Evolutionary conservation across 2,329 filamentous ascomycete genomes (phyloP).

Genomic region (Xylariales sp.): DNA sequence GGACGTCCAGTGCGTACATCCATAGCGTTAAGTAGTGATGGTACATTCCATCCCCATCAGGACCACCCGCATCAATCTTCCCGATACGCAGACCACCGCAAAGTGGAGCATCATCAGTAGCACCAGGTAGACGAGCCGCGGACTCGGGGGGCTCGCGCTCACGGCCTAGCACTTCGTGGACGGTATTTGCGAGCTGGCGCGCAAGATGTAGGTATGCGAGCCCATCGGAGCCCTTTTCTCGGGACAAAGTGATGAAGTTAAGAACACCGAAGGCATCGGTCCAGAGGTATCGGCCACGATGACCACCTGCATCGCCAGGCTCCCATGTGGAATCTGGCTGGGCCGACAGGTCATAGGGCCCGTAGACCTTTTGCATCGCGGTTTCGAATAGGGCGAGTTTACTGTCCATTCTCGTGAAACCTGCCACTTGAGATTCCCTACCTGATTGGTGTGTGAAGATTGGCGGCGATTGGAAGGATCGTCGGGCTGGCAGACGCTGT

Average conservation of each 20-base stretch:
- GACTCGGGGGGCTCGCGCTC: conserved; percentile 5
- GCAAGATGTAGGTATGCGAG: conserved; percentile 22
- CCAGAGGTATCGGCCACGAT: conserved; percentile 24
- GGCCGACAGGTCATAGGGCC: conserved; percentile 17
- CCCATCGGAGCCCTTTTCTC: background rate
- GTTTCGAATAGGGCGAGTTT: conserved; percentile 14
- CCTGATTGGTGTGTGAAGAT: background rate
- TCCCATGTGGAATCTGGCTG: conserved; percentile 23
- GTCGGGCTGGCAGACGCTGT: background rate
- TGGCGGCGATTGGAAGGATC: conserved; percentile 4
- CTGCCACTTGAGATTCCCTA: background rate
- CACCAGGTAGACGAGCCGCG: conserved; percentile 4
- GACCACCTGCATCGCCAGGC: conserved; percentile 25
- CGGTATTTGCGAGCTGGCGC: conserved; percentile 24
- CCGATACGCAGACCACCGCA: conserved; percentile 27
- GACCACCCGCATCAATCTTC: conserved; percentile 11
- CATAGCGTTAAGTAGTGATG: conserved; percentile 29
- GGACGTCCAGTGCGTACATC: conserved; percentile 27
- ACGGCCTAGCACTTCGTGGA: conserved; percentile 25
- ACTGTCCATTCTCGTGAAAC: background rate
- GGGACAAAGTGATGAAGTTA: conserved; percentile 27
- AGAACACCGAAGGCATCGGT: conserved; percentile 28
- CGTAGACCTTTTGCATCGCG: conserved; percentile 27
- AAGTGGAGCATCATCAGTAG: conserved; percentile 15
- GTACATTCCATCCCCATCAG: conserved; percentile 27